Conservation (phyloP, 805 yeast species). For the Sugiyamaella floridensis region DNA sequence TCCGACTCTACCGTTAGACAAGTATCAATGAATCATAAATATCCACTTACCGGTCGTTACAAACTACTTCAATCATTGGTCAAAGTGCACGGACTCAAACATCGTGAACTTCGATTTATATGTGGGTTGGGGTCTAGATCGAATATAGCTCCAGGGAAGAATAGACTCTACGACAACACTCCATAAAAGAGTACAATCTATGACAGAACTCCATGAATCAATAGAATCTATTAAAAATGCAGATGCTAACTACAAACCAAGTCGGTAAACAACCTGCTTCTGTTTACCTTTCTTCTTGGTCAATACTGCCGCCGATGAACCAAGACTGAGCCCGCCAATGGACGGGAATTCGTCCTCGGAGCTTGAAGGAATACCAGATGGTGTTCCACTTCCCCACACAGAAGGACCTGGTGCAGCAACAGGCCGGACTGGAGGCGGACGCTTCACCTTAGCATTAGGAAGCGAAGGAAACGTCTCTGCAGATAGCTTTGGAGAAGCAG, state of each 20-base stretch:
- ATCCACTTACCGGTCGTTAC: constrained; percentile 53
- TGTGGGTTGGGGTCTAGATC: background rate
- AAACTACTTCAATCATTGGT: constrained; percentile 61
- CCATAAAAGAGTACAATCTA: background rate
- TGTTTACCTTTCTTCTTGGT: constrained; percentile 40
- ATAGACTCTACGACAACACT: background rate
- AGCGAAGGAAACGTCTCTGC: constrained; percentile 44
- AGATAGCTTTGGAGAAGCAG: constrained; percentile 6
- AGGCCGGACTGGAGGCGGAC: constrained; percentile 32
- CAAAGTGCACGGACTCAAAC: background rate
- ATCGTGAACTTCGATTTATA: background rate
- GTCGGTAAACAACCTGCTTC: constrained; percentile 46
- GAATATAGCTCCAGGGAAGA: background rate
- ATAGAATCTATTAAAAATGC: background rate
- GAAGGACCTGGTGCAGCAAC: constrained; percentile 24
- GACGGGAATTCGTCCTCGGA: constrained; percentile 8
- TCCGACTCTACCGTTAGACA: constrained; percentile 49
- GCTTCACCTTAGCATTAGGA: constrained; percentile 31
- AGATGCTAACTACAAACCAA: background rate
- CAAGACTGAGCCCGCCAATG: background rate
- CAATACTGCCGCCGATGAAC: background rate
- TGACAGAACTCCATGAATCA: background rate
- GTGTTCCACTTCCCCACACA: constrained; percentile 11
- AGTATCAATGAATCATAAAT: background rate
- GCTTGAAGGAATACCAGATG: background rate